phyloP scores from a whole-genome alignment of 148 eudicot genomes.

The Nyssa sinensis region DNA sequence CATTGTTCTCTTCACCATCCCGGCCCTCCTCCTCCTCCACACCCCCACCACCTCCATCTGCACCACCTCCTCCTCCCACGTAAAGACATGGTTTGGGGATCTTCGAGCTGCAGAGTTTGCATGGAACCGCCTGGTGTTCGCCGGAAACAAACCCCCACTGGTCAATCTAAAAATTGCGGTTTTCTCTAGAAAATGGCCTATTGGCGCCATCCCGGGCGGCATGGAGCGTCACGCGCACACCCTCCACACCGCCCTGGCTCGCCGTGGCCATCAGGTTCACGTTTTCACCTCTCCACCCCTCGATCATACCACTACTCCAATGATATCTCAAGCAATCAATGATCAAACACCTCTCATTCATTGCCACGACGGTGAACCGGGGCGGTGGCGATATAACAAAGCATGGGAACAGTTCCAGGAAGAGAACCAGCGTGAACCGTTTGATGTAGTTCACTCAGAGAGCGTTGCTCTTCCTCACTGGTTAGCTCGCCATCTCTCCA shows the following conservation, averaged over 20 bases:
- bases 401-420: slow-evolving; percentile 75
- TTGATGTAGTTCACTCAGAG: slow-evolving; percentile 79
- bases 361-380: slow-evolving; percentile 58
- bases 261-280: slow-evolving; percentile 65
- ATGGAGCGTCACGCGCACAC: slow-evolving; percentile 89
- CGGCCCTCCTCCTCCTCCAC: slow-evolving; percentile 61
- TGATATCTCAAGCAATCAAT: too few relatives aligned
- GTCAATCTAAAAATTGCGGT: slow-evolving; percentile 53
- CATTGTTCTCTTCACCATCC: slow-evolving; percentile 56
- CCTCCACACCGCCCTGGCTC: slow-evolving; percentile 63
- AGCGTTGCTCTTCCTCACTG: slow-evolving; percentile 78
- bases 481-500: slow-evolving; percentile 49
- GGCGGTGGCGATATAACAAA: slow-evolving; percentile 72
- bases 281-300: slow-evolving; percentile 63
- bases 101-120: slow-evolving; percentile 60
- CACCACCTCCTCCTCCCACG: slow-evolving; percentile 14
- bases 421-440: slow-evolving; percentile 51
- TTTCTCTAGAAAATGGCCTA: slow-evolving; percentile 75
- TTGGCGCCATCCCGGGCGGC: slow-evolving; percentile 63
- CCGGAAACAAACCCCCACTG: slow-evolving; percentile 21
- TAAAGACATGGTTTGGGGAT: slow-evolving; percentile 56
- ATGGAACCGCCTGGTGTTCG: slow-evolving; percentile 55
- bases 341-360: slow-evolving; percentile 47
- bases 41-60: slow-evolving; percentile 39
- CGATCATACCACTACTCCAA: background rate